phyloP scores from a whole-genome alignment of 306 rosid species.

The Elaeagnus macrophylla region DNA sequence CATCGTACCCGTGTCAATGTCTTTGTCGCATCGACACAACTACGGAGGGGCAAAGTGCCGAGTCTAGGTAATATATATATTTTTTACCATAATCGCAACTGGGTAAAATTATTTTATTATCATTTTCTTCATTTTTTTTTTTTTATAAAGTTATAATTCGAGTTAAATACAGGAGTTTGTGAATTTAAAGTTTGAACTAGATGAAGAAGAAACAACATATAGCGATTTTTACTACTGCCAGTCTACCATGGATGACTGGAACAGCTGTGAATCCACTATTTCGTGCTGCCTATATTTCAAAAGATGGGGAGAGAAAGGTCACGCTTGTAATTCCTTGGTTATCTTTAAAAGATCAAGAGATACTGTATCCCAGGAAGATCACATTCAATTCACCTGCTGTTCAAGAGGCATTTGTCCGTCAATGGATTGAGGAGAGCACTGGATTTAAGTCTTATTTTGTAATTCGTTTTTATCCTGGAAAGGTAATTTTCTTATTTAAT shows the following conservation, averaged over 20 bases:
- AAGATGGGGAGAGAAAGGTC: conserved; percentile 50
- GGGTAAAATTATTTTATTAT: too few species aligned
- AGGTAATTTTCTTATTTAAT: conserved; percentile 27
- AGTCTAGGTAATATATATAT: too few species aligned
- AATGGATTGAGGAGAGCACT: conserved; percentile 77
- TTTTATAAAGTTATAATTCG: too few species aligned
- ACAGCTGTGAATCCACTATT: conserved; percentile 93
- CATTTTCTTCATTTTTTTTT: too few species aligned
- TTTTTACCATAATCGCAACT: too few species aligned
- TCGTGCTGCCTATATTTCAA: conserved; percentile 80
- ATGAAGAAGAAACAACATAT: conserved; percentile 66
- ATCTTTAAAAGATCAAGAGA: conserved; percentile 56
- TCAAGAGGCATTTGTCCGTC: conserved; percentile 62
- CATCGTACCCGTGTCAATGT: too few species aligned
- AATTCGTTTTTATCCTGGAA: conserved; percentile 67
- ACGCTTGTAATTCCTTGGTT: conserved; percentile 91
- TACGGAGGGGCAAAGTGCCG: too few species aligned
- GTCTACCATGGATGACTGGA: conserved; percentile 99
- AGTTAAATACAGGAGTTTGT: too few species aligned
- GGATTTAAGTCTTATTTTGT: conserved; percentile 48
- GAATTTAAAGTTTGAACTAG: conserved; percentile 2
- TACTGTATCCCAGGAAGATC: conserved; percentile 67
- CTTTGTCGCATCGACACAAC: too few species aligned
- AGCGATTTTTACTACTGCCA: conserved; percentile 91
- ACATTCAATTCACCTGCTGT: conserved; percentile 54